These are phyloP conservation scores for Aristolochia contorta DNA, from an alignment of 164 flowering plant genomes.

Conservation along the genomic window DNA sequence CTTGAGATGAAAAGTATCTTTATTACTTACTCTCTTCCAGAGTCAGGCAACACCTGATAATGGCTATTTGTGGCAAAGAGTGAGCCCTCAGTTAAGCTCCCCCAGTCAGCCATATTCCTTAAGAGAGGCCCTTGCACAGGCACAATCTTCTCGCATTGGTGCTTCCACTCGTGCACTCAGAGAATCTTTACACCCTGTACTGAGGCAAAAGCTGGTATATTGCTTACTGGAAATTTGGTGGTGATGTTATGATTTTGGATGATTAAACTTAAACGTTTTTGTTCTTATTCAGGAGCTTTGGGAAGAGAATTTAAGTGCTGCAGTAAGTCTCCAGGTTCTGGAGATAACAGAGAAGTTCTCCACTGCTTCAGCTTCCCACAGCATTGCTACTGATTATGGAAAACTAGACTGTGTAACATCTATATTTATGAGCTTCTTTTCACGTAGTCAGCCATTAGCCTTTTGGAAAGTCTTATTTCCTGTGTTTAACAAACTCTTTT, in stretches of 20 bases:
- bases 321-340: constrained; percentile 90
- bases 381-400: constrained; percentile 91
- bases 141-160: constrained; percentile 96
- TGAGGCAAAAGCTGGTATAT: constrained; percentile 89
- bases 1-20: background rate
- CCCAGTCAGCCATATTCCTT: constrained; percentile 98
- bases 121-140: constrained; percentile 98
- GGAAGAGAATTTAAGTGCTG: constrained; percentile 95
- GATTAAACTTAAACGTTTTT: background rate
- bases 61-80: constrained; percentile 89
- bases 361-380: constrained; percentile 59
- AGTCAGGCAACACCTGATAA: constrained; percentile 89
- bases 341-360: constrained; percentile 80
- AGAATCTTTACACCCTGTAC: constrained; percentile 91
- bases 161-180: constrained; percentile 91
- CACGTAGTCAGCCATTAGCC: constrained; percentile 70
- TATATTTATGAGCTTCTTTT: constrained; percentile 74
- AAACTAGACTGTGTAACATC: constrained; percentile 91
- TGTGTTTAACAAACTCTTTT: constrained; percentile 67
- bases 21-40: constrained; percentile 29
- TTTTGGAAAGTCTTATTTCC: constrained; percentile 89
- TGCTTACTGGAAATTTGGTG: background rate
- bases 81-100: constrained; percentile 90
- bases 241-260: no score
- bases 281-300: constrained; percentile 49